A percentile compares a stretch with the other conserved stretches of the same genome.
Evolutionary conservation across 768 basidiomycete species (phyloP).

Genomic region (Termitomyces bulborhizus): DNA sequence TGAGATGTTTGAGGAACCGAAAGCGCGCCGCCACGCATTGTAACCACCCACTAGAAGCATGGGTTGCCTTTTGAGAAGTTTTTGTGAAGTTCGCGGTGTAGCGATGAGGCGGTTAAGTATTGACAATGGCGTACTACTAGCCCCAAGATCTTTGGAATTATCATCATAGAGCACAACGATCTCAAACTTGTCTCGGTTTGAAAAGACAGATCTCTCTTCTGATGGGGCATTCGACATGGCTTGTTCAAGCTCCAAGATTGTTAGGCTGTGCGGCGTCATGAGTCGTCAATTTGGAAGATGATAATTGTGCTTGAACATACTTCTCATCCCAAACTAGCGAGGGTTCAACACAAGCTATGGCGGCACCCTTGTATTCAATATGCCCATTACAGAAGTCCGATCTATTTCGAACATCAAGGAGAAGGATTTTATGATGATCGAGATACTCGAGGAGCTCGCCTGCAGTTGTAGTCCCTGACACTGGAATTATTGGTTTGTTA

Average conservation of each 20-base stretch:
- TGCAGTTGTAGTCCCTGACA: conserved; percentile 54
- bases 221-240: conserved; percentile 66
- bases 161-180: conserved; percentile 83
- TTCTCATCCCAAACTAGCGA: conserved; percentile 59
- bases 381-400: conserved; percentile 72
- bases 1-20: conserved; percentile 26
- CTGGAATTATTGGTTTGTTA: conserved; percentile 44
- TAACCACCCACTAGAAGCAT: conserved; percentile 83
- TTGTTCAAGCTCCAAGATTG: conserved; percentile 62
- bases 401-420: conserved; percentile 80
- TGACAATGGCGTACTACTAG: conserved; percentile 45
- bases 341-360: conserved; percentile 83
- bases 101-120: conserved; percentile 63
- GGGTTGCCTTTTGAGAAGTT: conserved; percentile 67
- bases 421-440: conserved; percentile 51
- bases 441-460: conserved; percentile 55
- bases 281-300: neutral
- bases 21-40: conserved; percentile 69
- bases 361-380: conserved; percentile 45
- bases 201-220: conserved; percentile 68
- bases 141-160: conserved; percentile 46
- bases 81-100: conserved; percentile 59
- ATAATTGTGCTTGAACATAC: conserved; percentile 36
- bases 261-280: conserved; percentile 41
- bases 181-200: conserved; percentile 83